Evolutionary conservation across 2,329 filamentous ascomycete species (phyloP).

Genomic region (Talaromyces sp.): DNA sequence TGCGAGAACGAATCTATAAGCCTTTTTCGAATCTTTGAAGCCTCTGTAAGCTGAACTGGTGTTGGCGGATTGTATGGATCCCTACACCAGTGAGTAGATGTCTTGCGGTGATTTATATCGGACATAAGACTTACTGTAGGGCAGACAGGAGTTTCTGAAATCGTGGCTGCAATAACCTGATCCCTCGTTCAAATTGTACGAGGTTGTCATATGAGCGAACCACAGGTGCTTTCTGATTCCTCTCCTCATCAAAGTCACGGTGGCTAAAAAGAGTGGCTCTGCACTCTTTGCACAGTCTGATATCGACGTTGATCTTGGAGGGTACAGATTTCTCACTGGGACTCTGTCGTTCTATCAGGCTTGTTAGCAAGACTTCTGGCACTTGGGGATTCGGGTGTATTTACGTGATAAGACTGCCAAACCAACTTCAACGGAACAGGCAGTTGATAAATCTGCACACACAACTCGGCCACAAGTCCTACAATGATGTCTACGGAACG

Average conservation of each 20-base stretch:
- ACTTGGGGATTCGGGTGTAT: constrained; percentile 23
- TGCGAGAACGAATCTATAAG: constrained; percentile 85
- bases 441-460: constrained; percentile 79
- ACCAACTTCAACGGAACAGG: constrained; percentile 77
- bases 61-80: constrained; percentile 62
- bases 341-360: constrained; percentile 9
- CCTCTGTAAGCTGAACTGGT: constrained; percentile 71
- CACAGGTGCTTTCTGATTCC: constrained; percentile 64
- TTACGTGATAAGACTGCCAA: constrained; percentile 66
- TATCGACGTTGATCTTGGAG: constrained; percentile 64
- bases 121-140: constrained; percentile 53
- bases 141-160: constrained; percentile 73
- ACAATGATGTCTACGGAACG: constrained; percentile 90
- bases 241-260: constrained; percentile 69
- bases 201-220: constrained; percentile 79
- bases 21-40: constrained; percentile 81
- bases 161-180: constrained; percentile 70
- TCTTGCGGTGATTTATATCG: neutral
- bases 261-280: constrained; percentile 65
- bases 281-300: constrained; percentile 91
- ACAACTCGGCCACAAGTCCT: constrained; percentile 89
- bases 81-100: constrained; percentile 23
- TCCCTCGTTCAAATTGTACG: constrained; percentile 80
- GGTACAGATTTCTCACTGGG: constrained; percentile 41
- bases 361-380: neutral